phyloP scores from a whole-genome alignment of 1,139 yeast genomes.

The Spencermartinsiella ligniputridi region DNA sequence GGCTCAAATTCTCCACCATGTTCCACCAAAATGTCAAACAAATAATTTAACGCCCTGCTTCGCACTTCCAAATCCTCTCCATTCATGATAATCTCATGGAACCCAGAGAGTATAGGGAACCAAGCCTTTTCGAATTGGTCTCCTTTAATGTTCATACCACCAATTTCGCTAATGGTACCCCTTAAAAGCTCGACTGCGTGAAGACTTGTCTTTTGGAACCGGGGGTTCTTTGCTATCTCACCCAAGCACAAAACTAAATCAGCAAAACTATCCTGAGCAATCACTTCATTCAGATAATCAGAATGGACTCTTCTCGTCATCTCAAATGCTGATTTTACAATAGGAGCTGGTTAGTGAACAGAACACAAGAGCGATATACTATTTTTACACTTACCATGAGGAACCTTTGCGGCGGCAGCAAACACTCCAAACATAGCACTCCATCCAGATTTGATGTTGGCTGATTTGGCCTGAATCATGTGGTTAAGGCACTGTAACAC shows the following conservation, averaged over 20 bases:
- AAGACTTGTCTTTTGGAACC: conserved; percentile 74
- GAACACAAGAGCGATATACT: not conserved
- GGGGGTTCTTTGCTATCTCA: conserved; percentile 77
- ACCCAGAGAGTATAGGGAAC: conserved; percentile 82
- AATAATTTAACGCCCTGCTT: conserved; percentile 74
- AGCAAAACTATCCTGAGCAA: conserved; percentile 68
- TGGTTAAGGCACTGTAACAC: conserved; percentile 85
- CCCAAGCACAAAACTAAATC: conserved; percentile 74
- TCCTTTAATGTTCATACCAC: conserved; percentile 19
- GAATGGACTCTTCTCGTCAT: conserved; percentile 60
- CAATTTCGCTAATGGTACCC: conserved; percentile 52
- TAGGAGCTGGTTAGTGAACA: conserved; percentile 24
- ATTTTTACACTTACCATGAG: conserved; percentile 17
- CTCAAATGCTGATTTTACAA: conserved; percentile 61
- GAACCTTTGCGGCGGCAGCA: conserved; percentile 56
- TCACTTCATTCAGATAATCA: conserved; percentile 59
- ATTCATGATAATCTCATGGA: conserved; percentile 85
- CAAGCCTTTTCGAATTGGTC: conserved; percentile 37
- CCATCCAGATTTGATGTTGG: conserved; percentile 90
- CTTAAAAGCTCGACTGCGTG: conserved; percentile 77
- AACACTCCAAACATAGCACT: conserved; percentile 78
- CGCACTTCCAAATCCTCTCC: conserved; percentile 94
- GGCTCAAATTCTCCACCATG: conserved; percentile 73
- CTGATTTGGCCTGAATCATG: conserved; percentile 74
- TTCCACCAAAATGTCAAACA: conserved; percentile 76